Base-by-base conservation (phyloP, 768 basidiomycete species). In the Boletus bicolor region DNA sequence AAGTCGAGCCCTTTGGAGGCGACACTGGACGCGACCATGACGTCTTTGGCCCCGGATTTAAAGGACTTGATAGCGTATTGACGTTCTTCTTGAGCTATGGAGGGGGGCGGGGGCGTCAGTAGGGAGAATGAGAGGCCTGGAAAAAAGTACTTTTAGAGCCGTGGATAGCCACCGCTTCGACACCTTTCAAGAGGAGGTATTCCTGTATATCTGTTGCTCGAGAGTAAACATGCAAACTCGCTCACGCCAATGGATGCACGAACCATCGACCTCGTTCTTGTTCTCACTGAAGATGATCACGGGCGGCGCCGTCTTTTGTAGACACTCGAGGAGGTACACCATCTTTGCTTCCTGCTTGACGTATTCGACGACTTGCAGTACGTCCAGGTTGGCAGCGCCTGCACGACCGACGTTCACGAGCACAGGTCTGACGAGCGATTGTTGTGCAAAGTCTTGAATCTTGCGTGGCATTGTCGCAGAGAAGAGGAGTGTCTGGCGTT, bases 301-400 rank as follows among this genome's bases (percentile, higher is more conserved):
- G 2, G 97, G 97, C 7, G 97, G 97, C 0, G 97, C 88, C 0
- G 97, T 99, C 76, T 98, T 99, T 70, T 98, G 97, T 58, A 99
- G 73, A 70, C 95, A 98, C 72, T 99, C 97, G 45, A 99, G 78
- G 15, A 98, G 81, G 72, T 98, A 99, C 1, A 99, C 95, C 97
- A 98, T 98, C 74, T 99, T 99, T 0, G 97, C 97, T 73, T 98
- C 97, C 69, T 97, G 94, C 74, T 99, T 99, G 64, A 99, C 97
- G 64, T 97, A 98, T 75, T 99, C 97, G 21, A 98, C 92, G 32
- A 98, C 90, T 67, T 94, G 93, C 30, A 98, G 79, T 3, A 99
- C 93, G 67, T 98, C 96, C 70, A 99, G 73, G 72, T 95, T 96
- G 41, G 97, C 97, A 21, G 97, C 97, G 66, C 97, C 97, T 7